Conservation (phyloP, 345 rosid species). For the Salix udensis region DNA sequence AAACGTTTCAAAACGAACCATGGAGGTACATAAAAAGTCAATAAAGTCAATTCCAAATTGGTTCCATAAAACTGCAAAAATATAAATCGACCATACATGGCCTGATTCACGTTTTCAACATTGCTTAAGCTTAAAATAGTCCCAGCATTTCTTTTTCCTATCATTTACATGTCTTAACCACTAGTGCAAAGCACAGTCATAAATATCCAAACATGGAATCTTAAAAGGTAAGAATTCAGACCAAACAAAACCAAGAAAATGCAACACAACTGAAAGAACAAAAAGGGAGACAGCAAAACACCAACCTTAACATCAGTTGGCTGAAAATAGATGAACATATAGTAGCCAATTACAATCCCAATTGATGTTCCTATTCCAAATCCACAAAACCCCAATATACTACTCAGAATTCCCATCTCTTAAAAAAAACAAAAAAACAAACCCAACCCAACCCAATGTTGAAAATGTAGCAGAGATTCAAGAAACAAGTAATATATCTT, state of each 20-base stretch:
- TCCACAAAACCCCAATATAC: conserved; percentile 57
- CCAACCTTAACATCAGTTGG: conserved; percentile 71
- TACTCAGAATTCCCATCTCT: conserved; percentile 64
- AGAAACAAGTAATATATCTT: not conserved
- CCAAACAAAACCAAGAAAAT: not conserved
- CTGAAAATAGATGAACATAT: conserved; percentile 63
- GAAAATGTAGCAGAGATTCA: not conserved
- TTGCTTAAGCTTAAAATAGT: not conserved
- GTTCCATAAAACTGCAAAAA: not conserved
- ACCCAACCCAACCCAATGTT: not conserved
- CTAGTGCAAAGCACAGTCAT: not conserved
- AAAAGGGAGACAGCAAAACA: not conserved
- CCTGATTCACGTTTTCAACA: not conserved
- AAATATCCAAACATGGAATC: not conserved
- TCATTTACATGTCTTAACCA: not conserved
- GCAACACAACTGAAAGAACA: not conserved
- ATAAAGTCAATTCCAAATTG: not conserved
- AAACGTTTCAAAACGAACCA: not conserved
- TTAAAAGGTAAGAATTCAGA: not conserved
- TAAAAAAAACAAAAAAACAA: not conserved
- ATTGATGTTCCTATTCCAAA: conserved; percentile 77
- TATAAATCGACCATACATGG: not conserved
- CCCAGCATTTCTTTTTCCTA: not conserved
- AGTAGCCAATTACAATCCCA: conserved; percentile 70
- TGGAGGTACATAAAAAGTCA: not conserved